Base-by-base conservation (phyloP, 176 grass and related monocot genomes). In the Carex pumila region DNA sequence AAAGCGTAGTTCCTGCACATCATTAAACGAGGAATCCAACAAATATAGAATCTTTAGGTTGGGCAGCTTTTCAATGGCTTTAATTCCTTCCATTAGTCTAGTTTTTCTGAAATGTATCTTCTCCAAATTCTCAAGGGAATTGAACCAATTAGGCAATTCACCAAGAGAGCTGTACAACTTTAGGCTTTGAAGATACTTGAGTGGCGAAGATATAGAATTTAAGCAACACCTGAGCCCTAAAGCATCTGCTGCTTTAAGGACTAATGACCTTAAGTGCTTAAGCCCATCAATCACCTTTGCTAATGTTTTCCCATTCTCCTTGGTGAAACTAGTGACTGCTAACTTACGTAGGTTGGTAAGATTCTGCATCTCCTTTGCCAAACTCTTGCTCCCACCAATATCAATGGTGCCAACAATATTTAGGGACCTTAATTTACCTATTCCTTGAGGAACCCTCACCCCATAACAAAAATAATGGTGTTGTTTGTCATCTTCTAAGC, bases 51-150 rank as follows among this genome's bases (percentile, higher is more conserved):
- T n/a, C 7, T 45, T 47, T 9, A 85, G 55, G 71, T 59, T 85
- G 0, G 53, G 66, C 1, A 87, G 66, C 9, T 25, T 57, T 61
- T 31, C 85, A 7, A 87, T 47, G 6, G 2, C 17, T 14, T 74
- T 21, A 7, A 83, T 22, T 0, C n/a, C 77, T n/a, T 65, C 67
- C 9, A 0, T 0, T 32, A 87, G 19, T 10, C 65, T 1, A 0
- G 79, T 87, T 3, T n/a, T 3, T 1, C 41, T 14, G 4, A 83
- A 18, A 18, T 83, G 39, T 30, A 87, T 13, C 54, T 87, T 87
- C 74, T 45, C 66, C 22, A 86, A 13, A 11, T 86, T 79, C 14
- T 66, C 55, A 12, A 81, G 74, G 0, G 25, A 55, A 9, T 0
- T 14, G 13, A 86, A 19, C 84, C 84, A 86, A 14, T 2, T 9